Conservation (phyloP, 2,329 filamentous ascomycete genomes). For the Fusarium avenaceum region DNA sequence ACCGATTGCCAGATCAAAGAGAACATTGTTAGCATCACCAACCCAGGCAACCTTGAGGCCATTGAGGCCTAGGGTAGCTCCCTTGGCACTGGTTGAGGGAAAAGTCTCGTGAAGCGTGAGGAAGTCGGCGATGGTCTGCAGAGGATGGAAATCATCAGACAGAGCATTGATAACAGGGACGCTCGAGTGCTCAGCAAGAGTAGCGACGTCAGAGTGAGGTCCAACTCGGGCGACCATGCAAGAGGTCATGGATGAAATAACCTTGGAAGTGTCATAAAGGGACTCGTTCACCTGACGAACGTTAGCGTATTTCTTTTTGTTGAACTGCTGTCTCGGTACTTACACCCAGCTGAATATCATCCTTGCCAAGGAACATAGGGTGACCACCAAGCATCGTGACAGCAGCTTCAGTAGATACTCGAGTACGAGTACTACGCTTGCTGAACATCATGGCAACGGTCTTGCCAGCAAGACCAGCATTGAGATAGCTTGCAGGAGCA, state of each 20-base stretch:
- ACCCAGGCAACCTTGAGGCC: conserved; percentile 96
- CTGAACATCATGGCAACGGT: conserved; percentile 97
- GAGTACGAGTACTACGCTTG: conserved; percentile 93
- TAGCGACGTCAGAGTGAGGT: conserved; percentile 79
- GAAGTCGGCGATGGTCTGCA: conserved; percentile 95
- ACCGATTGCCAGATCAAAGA: conserved; percentile 92
- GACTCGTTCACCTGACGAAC: conserved; percentile 83
- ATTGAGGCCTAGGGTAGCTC: conserved; percentile 73
- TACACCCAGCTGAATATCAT: conserved; percentile 95
- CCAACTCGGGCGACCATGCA: conserved; percentile 86
- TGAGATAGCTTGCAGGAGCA: conserved; percentile 66
- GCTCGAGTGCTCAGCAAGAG: conserved; percentile 77
- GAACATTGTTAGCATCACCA: conserved; percentile 96
- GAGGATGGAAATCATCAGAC: conserved; percentile 90
- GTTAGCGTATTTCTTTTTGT: conserved; percentile 4
- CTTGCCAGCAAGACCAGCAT: conserved; percentile 76
- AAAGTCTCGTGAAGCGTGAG: conserved; percentile 89
- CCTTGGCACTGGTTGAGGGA: conserved; percentile 59
- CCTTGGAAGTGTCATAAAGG: conserved; percentile 89
- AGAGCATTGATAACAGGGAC: conserved; percentile 90
- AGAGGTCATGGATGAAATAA: conserved; percentile 94
- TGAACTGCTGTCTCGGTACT: conserved; percentile 12
- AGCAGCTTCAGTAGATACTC: conserved; percentile 93
- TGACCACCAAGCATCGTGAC: conserved; percentile 90
- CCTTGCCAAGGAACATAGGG: conserved; percentile 95